phyloP scores from a whole-genome alignment of 257 asterid species.

The Eucommia ulmoides region DNA sequence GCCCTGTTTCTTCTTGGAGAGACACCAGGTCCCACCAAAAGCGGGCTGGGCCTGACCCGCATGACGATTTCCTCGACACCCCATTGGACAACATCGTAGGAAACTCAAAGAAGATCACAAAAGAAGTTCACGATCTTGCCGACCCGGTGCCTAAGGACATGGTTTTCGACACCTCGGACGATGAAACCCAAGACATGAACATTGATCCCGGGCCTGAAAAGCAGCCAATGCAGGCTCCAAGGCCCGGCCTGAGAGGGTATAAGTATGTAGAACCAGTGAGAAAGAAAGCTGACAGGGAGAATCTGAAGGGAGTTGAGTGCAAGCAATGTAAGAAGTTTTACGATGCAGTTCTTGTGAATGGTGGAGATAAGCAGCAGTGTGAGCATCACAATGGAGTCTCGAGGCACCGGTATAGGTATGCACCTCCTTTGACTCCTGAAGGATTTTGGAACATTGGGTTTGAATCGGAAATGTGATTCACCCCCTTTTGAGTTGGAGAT shows the following conservation, averaged over 20 bases:
- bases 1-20: conserved; percentile 79
- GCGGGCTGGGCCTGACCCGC: conserved; percentile 68
- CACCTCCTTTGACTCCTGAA: conserved; percentile 92
- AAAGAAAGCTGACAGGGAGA: conserved; percentile 73
- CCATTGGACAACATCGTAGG: conserved; percentile 60
- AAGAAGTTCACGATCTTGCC: conserved; percentile 18
- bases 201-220: conserved; percentile 26
- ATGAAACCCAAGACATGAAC: conserved; percentile 59
- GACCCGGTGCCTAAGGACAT: conserved; percentile 15
- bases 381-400: conserved; percentile 97
- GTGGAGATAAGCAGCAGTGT: conserved; percentile 39
- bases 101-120: conserved; percentile 35
- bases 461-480: conserved; percentile 72
- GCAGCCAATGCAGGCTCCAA: conserved; percentile 26
- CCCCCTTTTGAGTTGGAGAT: conserved; percentile 4
- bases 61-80: conserved; percentile 91
- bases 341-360: conserved; percentile 63
- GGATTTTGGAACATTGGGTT: conserved; percentile 98
- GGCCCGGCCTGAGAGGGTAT: conserved; percentile 37
- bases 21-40: conserved; percentile 86
- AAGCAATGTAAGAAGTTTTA: conserved; percentile 92
- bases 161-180: conserved; percentile 41
- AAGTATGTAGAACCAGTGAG: conserved; percentile 81
- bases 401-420: conserved; percentile 85
- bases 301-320: conserved; percentile 79